Base-by-base conservation (phyloP, 2,329 filamentous ascomycete species). In the Cladobotryum mycophilum region DNA sequence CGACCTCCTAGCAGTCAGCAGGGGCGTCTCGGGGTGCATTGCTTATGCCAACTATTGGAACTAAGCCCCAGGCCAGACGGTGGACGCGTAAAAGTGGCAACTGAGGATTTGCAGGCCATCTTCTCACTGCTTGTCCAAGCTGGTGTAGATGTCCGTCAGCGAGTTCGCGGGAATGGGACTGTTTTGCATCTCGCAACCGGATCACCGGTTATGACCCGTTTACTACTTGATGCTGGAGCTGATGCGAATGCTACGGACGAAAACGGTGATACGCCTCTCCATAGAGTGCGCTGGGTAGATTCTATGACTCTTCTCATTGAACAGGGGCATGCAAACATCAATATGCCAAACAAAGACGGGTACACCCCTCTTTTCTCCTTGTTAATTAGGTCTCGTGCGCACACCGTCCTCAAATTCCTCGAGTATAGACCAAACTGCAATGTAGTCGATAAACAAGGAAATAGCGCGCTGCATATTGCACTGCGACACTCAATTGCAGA, bases 301-400 rank as follows among this genome's bases (percentile, higher is more conserved):
- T 51, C 49, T 5, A 22, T 65, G 9, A 42, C 37, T 2, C 50
- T 62, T 14, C 54, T 68, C 1, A 41, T 66, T 5, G 52, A 64
- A 22, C 37, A 54, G 2, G 58, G 58, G 1, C 48, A 58, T 14
- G 58, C 54, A 1, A 43, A 64, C 17, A 52, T 67, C 34, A 61
- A 68, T 40, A 51, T 55, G 8, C 46, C 34, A 18, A 44, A 46
- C 1, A 13, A 13, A 5, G 41, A 56, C 33, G 60, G 61, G 8
- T 42, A 33, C 7, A 63, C 60, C 1, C 62, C 62, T 11, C 56
- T 67, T 15, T 41, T 61, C 2, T 5, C 1, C 20, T 6, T 59
- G 12, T 3, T 30, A 2, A 1, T 1, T 3, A 5, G 33, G 18
- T 2, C 17, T 45, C 1, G 18, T 4, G 25, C 34, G 4, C 9